A percentile compares a stretch with the other conserved stretches of the same genome.
Conservation (phyloP, 2,329 filamentous ascomycete species). For the Elsinoe ampelina region DNA sequence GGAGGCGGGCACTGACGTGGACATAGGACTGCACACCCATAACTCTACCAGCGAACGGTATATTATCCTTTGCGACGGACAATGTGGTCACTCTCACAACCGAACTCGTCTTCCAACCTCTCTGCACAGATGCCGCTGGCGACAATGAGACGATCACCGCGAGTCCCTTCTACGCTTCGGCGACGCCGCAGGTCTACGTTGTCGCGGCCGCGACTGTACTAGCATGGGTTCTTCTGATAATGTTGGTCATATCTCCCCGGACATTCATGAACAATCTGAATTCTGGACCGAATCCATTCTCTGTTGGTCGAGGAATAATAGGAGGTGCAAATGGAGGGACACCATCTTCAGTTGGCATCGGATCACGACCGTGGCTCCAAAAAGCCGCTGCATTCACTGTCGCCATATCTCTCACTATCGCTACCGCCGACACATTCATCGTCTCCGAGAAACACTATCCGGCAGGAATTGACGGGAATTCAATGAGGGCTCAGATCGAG, state of each 20-base stretch:
- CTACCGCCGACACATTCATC: constrained; percentile 80
- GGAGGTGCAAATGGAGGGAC: constrained; percentile 59
- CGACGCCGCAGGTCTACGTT: constrained; percentile 86
- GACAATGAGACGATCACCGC: constrained; percentile 35
- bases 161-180: constrained; percentile 81
- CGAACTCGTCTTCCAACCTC: constrained; percentile 51
- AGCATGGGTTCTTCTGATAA: constrained; percentile 84
- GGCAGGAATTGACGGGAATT: constrained; percentile 67
- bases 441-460: constrained; percentile 76
- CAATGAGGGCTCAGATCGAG: constrained; percentile 69
- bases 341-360: constrained; percentile 67
- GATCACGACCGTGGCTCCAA: constrained; percentile 88
- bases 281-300: constrained; percentile 36
- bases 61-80: constrained; percentile 44
- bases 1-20: constrained; percentile 4
- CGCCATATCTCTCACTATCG: constrained; percentile 80
- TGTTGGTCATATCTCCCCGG: constrained; percentile 88
- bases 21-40: constrained; percentile 52
- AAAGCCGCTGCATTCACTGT: constrained; percentile 55
- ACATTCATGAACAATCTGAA: constrained; percentile 79
- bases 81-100: constrained; percentile 51
- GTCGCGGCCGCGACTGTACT: constrained; percentile 85
- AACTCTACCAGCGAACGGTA: constrained; percentile 50
- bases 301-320: constrained; percentile 72
- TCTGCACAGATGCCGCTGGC: constrained; percentile 38